phyloP scores from a whole-genome alignment of 2,329 filamentous ascomycete genomes.

The Fusarium proliferatum region DNA sequence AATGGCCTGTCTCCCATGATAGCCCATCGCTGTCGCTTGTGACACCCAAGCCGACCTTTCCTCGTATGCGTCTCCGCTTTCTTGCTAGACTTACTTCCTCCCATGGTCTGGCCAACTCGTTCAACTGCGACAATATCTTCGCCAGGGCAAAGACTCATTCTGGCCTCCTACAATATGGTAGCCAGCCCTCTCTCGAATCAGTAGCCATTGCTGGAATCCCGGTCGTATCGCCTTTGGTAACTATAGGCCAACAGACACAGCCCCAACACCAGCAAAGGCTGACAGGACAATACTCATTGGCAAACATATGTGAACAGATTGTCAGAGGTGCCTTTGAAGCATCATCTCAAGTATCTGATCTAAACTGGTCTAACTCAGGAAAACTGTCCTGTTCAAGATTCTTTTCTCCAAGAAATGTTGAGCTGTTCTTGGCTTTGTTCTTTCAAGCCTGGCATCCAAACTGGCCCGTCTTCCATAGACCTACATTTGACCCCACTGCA shows the following conservation, averaged over 20 bases:
- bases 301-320: background rate
- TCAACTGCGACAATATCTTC: background rate
- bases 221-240: background rate
- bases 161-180: background rate
- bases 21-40: background rate
- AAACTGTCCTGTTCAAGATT: slow-evolving; percentile 5
- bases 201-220: background rate
- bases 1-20: background rate
- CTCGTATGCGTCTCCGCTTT: background rate
- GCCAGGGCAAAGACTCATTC: background rate
- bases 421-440: slow-evolving; percentile 8
- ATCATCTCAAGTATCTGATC: background rate
- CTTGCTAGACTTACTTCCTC: slow-evolving; percentile 9
- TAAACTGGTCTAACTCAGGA: background rate
- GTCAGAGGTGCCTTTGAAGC: background rate
- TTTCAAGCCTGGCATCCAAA: slow-evolving; percentile 28
- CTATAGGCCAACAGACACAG: background rate
- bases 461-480: slow-evolving; percentile 27
- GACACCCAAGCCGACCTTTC: background rate
- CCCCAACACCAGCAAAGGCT: background rate
- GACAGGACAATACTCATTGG: background rate
- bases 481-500: background rate
- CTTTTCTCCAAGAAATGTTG: slow-evolving; percentile 25
- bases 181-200: rapidly evolving
- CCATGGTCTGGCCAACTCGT: slow-evolving; percentile 14